Conservation (phyloP, 768 basidiomycete species). For the Pisolithus microcarpus region DNA sequence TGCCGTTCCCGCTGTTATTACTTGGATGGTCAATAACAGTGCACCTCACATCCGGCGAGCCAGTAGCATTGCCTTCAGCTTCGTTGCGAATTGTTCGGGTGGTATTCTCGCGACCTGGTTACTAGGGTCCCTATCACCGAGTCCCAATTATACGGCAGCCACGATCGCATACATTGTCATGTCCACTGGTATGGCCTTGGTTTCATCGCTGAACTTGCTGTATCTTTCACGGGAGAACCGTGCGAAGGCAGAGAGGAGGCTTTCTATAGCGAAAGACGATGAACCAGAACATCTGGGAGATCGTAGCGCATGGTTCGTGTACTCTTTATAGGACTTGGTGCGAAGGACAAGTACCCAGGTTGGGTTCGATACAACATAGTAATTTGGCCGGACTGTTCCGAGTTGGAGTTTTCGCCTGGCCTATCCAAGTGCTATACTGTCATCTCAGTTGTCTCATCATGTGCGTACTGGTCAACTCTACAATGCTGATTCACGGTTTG, state of each 20-base stretch:
- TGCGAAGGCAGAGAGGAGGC: slow-evolving; percentile 36
- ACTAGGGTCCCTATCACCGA: slow-evolving; percentile 41
- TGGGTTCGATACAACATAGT: too few species aligned
- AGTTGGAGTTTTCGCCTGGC: too few species aligned
- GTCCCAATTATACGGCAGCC: slow-evolving; percentile 44
- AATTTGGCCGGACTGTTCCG: too few species aligned
- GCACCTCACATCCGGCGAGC: slow-evolving; percentile 51
- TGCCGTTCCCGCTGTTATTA: slow-evolving; percentile 43
- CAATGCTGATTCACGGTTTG: too few species aligned
- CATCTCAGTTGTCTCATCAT: too few species aligned
- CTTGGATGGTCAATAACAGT: slow-evolving; percentile 59
- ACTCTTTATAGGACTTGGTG: slow-evolving; percentile 32
- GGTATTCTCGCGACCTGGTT: slow-evolving; percentile 60
- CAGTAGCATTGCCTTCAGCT: slow-evolving; percentile 51
- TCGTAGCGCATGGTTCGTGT: slow-evolving; percentile 48
- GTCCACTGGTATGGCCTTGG: slow-evolving; percentile 33
- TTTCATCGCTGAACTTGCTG: slow-evolving; percentile 31
- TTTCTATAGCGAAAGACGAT: slow-evolving; percentile 22
- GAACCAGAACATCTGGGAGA: slow-evolving; percentile 42
- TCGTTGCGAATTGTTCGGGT: slow-evolving; percentile 51
- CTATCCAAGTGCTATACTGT: too few species aligned
- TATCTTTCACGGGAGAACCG: slow-evolving; percentile 40
- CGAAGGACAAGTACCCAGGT: too few species aligned
- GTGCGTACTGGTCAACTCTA: too few species aligned
- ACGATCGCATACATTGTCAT: slow-evolving; percentile 30